Conservation (phyloP, 371 early-diverging fungal species). For the Mucor sp. region DNA sequence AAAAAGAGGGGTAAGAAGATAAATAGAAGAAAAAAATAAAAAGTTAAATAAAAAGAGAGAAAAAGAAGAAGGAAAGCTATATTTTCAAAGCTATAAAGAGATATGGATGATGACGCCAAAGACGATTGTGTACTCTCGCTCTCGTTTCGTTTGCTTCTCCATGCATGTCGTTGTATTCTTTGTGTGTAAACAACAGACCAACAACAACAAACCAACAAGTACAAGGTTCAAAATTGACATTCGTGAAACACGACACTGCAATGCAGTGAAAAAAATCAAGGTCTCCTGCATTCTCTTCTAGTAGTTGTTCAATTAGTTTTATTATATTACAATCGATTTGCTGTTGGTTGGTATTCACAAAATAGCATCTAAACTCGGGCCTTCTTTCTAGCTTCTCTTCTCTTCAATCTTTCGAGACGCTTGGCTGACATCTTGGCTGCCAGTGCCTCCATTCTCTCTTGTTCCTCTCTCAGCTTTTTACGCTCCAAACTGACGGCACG, state of each 20-base stretch:
- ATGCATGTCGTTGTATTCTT: conserved; percentile 6
- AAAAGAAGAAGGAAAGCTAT: neutral
- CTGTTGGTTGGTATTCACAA: neutral
- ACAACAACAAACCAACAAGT: conserved; percentile 8
- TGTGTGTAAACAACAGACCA: conserved; percentile 3
- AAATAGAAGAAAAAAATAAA: neutral
- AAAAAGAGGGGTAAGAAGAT: neutral
- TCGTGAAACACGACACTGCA: conserved; percentile 16
- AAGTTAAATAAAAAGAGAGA: neutral
- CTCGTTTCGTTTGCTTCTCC: conserved; percentile 5
- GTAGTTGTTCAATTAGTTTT: conserved; percentile 1
- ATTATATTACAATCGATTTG: conserved; percentile 1
- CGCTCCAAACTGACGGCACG: conserved; percentile 61
- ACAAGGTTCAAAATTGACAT: conserved; percentile 10
- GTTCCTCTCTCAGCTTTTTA: conserved; percentile 62
- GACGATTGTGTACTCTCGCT: neutral
- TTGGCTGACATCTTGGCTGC: conserved; percentile 41
- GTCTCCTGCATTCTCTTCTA: conserved; percentile 2
- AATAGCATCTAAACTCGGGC: conserved; percentile 21
- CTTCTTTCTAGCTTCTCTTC: conserved; percentile 34
- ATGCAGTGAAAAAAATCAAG: neutral
- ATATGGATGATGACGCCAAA: conserved; percentile 8
- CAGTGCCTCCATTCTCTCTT: conserved; percentile 58
- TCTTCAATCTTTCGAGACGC: conserved; percentile 29
- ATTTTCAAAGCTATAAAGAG: neutral